These are phyloP conservation scores for Petunia axillaris DNA, from an alignment of 257 asterid species.

Conservation along the genomic window DNA sequence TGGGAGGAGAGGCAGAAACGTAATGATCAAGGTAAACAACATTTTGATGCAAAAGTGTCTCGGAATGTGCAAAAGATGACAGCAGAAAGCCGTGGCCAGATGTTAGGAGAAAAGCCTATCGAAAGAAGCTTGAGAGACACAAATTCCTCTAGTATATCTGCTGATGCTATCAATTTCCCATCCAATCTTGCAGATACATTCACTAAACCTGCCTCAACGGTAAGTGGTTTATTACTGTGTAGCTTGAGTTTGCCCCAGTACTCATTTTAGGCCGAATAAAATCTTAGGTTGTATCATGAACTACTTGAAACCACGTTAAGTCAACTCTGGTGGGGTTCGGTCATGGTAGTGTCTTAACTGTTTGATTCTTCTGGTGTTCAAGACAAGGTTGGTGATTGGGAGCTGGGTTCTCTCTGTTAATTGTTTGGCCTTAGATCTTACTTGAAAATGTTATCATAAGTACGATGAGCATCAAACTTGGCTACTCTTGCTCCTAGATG, in stretches of 20 bases:
- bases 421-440: neutral
- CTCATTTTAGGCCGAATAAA: neutral
- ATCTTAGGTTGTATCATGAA: neutral
- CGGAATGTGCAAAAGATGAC: conserved; percentile 67
- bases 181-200: conserved; percentile 84
- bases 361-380: conserved; percentile 8
- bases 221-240: conserved; percentile 47
- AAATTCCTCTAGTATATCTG: conserved; percentile 52
- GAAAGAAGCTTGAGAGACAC: conserved; percentile 62
- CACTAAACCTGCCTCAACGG: conserved; percentile 69
- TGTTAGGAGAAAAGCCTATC: conserved; percentile 89
- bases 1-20: conserved; percentile 92
- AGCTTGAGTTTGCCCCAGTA: neutral
- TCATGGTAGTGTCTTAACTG: conserved; percentile 4
- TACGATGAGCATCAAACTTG: neutral
- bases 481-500: conserved; percentile 1
- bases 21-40: conserved; percentile 50
- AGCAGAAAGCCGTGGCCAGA: conserved; percentile 84
- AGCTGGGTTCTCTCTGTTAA: neutral
- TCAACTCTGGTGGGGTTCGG: neutral
- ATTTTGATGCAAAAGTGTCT: conserved; percentile 47
- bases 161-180: conserved; percentile 62
- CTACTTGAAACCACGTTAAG: conserved; percentile 2
- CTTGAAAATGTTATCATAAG: neutral
- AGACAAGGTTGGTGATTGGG: conserved; percentile 15